These are phyloP conservation scores for Mucor plumbeus DNA, from an alignment of 371 early-diverging fungal species.

Conservation along the genomic window DNA sequence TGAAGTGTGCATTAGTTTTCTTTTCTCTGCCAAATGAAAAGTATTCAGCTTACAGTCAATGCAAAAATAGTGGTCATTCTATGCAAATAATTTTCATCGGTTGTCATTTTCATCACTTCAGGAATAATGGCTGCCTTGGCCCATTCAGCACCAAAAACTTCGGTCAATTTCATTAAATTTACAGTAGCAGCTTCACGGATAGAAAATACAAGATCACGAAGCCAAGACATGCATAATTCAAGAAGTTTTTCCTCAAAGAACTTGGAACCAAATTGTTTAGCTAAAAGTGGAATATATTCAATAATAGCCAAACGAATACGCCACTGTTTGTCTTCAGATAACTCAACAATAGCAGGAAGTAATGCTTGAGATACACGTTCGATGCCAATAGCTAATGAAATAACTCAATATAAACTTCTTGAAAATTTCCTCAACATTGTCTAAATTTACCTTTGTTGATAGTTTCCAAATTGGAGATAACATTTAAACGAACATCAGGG, in stretches of 20 bases:
- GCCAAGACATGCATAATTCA: slow-evolving; percentile 94
- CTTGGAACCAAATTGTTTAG: slow-evolving; percentile 91
- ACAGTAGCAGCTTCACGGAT: slow-evolving; percentile 96
- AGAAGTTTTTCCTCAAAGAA: slow-evolving; percentile 97
- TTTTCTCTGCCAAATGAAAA: background rate
- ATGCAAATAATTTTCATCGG: slow-evolving; percentile 90
- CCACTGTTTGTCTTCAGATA: slow-evolving; percentile 99
- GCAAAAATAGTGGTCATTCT: slow-evolving; percentile 98
- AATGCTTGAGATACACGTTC: slow-evolving; percentile 96
- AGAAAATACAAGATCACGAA: slow-evolving; percentile 95
- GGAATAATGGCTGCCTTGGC: slow-evolving; percentile 92
- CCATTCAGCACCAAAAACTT: slow-evolving; percentile 99
- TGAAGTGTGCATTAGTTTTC: background rate
- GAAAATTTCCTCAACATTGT: background rate
- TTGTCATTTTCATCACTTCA: slow-evolving; percentile 89
- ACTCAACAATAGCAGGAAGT: slow-evolving; percentile 96
- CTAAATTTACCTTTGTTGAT: slow-evolving; percentile 78
- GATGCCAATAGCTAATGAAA: slow-evolving; percentile 87
- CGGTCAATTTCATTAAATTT: slow-evolving; percentile 91
- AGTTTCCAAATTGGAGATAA: slow-evolving; percentile 95
- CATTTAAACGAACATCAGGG: slow-evolving; percentile 96
- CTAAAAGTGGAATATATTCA: slow-evolving; percentile 96
- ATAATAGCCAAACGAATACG: slow-evolving; percentile 98
- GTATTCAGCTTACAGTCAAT: slow-evolving; percentile 72
- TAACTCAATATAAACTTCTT: background rate